Evolutionary conservation across 225 moss, liverwort and hornwort species (phyloP), one percentile per base, ranked within the genome.

Genomic region (Lunularia cruciata): DNA sequence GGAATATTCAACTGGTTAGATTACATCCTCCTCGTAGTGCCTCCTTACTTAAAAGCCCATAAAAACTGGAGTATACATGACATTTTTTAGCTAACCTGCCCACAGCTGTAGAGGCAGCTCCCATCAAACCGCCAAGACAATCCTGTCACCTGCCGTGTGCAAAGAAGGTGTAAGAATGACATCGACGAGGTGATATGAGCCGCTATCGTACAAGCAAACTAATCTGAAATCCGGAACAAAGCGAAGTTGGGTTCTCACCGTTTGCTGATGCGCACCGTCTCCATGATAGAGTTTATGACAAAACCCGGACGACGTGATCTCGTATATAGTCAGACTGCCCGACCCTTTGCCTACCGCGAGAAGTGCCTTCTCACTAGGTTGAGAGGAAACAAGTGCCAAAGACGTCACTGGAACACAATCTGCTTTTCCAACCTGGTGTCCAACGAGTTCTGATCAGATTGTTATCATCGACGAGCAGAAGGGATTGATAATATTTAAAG

Each of bases 301-400:
- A 67, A 52, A 51, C 79, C 98, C 91, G 25, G 85, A 80, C 42
- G 77, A 74, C 55, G 82, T 76, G 47, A 93, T 88, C 77, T 83
- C 83, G 78, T 72, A 88, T 32, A 87, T 82, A 47, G 78, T 83
- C 65, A 98, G 74, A 72, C 85, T 84, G 39, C 98, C 98, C 55
- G 86, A 87, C 64, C 87, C 91, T 79, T 91, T 98, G 72, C 98
- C 98, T 65, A 93, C 75, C 47, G 98, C 93, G 83, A 98, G 72
- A 72, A 89, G 86, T 40, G 81, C 86, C 67, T 69, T 84, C 48
- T 79, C 74, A 65, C 82, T 76, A 67, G 55, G 70, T 75, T 64
- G 81, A 43, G 76, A 75, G 57, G 82, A 60, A 67, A 78, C 65
- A n/a, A 98, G 48, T 43, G 82, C 85, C 69, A 98, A 79, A 19